Conservation (phyloP, 768 basidiomycete genomes). For the Hypsizygus marmoreus region DNA sequence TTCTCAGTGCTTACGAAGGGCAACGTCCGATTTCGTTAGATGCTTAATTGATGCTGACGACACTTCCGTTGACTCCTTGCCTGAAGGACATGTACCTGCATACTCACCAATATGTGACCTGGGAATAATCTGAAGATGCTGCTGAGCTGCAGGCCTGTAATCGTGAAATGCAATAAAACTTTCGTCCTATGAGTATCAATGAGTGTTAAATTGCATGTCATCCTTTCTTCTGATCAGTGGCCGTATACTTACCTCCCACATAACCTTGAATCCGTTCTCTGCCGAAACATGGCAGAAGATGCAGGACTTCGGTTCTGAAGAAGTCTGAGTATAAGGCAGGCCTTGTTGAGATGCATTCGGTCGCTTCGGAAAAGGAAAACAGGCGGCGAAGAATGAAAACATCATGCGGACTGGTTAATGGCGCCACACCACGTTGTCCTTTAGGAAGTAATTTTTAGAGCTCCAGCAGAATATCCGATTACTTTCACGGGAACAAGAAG, state of each 20-base stretch:
- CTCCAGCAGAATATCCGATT: too few species aligned
- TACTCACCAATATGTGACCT: conserved; percentile 51
- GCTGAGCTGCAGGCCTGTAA: conserved; percentile 44
- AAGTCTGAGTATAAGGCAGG: not conserved
- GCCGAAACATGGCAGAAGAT: conserved; percentile 46
- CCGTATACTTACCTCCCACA: conserved; percentile 54
- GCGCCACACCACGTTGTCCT: too few species aligned
- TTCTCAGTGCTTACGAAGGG: conserved; percentile 42
- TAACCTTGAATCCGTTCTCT: conserved; percentile 46
- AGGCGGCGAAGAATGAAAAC: conserved; percentile 6
- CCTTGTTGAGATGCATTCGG: conserved; percentile 3
- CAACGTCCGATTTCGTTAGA: conserved; percentile 44
- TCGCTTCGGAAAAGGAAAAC: conserved; percentile 11
- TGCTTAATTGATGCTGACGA: conserved; percentile 55
- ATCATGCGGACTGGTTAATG: too few species aligned
- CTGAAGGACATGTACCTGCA: not conserved
- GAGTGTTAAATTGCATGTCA: not conserved
- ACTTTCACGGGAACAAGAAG: too few species aligned
- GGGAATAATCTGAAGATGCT: conserved; percentile 55
- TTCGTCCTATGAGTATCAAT: conserved; percentile 36
- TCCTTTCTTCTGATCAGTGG: not conserved
- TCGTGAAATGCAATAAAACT: conserved; percentile 55
- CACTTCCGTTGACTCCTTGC: conserved; percentile 4
- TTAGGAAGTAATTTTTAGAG: too few species aligned
- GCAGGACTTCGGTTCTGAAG: conserved; percentile 28